phyloP scores from a whole-genome alignment of 352 stramenopile species.

The Blastocystis hominis region DNA sequence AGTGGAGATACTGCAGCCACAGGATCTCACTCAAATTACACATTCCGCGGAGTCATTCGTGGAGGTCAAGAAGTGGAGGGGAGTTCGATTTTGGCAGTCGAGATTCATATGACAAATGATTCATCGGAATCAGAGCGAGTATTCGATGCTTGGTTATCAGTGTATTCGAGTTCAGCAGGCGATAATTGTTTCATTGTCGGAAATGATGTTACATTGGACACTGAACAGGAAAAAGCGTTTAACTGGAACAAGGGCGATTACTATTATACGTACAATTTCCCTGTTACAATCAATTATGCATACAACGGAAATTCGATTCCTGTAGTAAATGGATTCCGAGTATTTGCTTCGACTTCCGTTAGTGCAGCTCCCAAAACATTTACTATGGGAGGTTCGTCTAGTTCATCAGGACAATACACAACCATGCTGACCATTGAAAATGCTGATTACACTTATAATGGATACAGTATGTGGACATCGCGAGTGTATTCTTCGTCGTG shows the following conservation, averaged over 20 bases:
- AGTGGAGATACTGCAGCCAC: background rate
- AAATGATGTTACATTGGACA: too few species aligned
- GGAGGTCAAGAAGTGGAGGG: background rate
- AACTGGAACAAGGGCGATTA: too few species aligned
- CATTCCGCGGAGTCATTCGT: background rate
- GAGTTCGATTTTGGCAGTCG: background rate
- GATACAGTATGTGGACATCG: background rate
- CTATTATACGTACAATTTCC: background rate
- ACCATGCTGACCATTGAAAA: background rate
- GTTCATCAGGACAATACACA: background rate
- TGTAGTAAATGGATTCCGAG: background rate
- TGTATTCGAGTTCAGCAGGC: too few species aligned
- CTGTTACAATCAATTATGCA: background rate
- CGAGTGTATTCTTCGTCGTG: background rate
- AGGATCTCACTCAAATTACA: background rate
- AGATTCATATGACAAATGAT: too few species aligned
- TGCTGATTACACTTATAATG: background rate
- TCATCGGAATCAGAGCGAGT: too few species aligned
- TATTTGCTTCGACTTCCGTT: background rate
- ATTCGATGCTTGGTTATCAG: too few species aligned
- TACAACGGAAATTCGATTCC: background rate
- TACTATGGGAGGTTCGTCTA: background rate
- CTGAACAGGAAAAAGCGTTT: too few species aligned
- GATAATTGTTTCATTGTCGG: too few species aligned
- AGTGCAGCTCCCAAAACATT: background rate